Conservation (phyloP, 768 basidiomycete genomes). For the Calocybe indica region DNA sequence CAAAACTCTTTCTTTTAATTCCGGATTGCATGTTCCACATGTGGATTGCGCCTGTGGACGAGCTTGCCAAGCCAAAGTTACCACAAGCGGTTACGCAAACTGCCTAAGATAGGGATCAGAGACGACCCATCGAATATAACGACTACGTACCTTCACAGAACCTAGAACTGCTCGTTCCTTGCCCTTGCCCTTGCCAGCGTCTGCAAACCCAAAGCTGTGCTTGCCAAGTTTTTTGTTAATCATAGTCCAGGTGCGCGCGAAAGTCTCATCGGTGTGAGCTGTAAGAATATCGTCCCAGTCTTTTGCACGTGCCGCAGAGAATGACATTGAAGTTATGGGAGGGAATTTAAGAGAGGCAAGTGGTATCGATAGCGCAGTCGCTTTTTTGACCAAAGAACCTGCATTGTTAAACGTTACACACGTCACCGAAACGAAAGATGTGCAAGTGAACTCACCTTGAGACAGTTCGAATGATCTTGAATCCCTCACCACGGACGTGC, state of each 20-base stretch:
- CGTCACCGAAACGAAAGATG: neutral
- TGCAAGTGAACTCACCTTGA: slow-evolving; percentile 55
- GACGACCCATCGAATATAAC: too few relatives aligned
- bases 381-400: slow-evolving; percentile 84
- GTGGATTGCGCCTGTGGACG: slow-evolving; percentile 70
- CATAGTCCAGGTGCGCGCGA: slow-evolving; percentile 86
- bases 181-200: slow-evolving; percentile 40
- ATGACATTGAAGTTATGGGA: slow-evolving; percentile 70
- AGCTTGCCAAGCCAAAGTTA: slow-evolving; percentile 87
- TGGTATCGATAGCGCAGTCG: slow-evolving; percentile 70
- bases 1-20: slow-evolving; percentile 72
- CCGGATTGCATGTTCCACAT: slow-evolving; percentile 99
- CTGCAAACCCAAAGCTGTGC: slow-evolving; percentile 59
- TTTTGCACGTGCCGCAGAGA: slow-evolving; percentile 75
- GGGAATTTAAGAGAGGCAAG: slow-evolving; percentile 81
- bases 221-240: slow-evolving; percentile 77
- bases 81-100: slow-evolving; percentile 93
- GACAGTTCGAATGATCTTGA: slow-evolving; percentile 92
- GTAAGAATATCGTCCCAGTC: slow-evolving; percentile 98
- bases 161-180: slow-evolving; percentile 43
- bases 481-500: slow-evolving; percentile 90
- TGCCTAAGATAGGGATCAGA: slow-evolving; percentile 34
- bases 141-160: slow-evolving; percentile 56
- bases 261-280: slow-evolving; percentile 77
- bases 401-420: neutral